Base-by-base conservation (phyloP, 108 stramenopile genomes). In the Conticribra weissflogii region DNA sequence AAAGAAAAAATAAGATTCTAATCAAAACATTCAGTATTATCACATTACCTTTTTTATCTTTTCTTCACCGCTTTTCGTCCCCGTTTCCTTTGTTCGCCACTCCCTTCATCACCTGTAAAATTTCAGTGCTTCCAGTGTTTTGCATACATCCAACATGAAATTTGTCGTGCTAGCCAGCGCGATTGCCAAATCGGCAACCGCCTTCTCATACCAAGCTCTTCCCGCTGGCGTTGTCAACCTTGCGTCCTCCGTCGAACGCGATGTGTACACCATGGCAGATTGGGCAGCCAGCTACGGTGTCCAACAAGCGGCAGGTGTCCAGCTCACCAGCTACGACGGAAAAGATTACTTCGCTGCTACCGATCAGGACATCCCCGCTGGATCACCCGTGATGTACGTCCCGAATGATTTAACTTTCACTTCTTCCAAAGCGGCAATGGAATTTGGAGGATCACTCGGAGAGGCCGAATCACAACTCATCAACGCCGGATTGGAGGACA, bases 271-370 rank as follows among this genome's bases (percentile, higher is more conserved):
- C 30, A 77, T 81, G 75, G 71, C 62, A 1, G 81, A 81, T 3
- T 81, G 81, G 81, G 81, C 81, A 19, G 52, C 66, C 25, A 23
- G 21, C 0, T 81, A 54, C 23, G 81, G 81, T 33, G 81, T 78
- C 0, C 81, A 81, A 54, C 76, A 77, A 63, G 73, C 71, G 3
- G 70, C 71, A 27, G 81, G 81, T 16, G 56, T 81, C 28, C 66
- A 71, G 24, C 33, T 81, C 14, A 72, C 75, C 25, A 72, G 70
- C 36, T 59, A 81, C 52, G 76, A 81, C 47, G 81, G 81, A 2
- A 60, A 75, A 31, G 81, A 81, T 50, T 81, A 77, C 19, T 81
- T 70, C 48, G 71, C 76, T 27, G 67, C 67, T 45, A 77, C 81
- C 15, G 54, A 66, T 49, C 18, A 51, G 12, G 59, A 81, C 44